Evolutionary conservation across 208 protist genomes (phyloP).

Genomic region (Naegleria gruberi): DNA sequence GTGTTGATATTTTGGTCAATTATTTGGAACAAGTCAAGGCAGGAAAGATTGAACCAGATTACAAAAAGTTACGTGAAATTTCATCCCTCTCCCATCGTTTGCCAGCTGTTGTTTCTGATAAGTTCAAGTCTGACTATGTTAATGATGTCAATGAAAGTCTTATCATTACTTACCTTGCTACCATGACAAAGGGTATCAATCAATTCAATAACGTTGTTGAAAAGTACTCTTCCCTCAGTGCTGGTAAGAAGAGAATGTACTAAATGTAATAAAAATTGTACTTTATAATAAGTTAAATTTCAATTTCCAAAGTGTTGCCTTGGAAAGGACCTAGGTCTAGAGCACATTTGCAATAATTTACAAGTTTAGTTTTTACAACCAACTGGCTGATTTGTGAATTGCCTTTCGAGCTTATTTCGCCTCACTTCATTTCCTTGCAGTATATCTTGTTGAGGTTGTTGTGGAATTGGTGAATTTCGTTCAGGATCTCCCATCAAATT

Average conservation of each 20-base stretch:
- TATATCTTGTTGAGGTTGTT: neutral
- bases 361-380: neutral
- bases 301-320: too few relatives aligned
- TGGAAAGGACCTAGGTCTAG: too few relatives aligned
- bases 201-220: constrained; percentile 19
- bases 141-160: constrained; percentile 29
- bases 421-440: neutral
- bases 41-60: constrained; percentile 25
- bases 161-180: constrained; percentile 31
- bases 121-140: constrained; percentile 24
- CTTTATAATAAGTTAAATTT: too few relatives aligned
- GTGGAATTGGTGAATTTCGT: neutral
- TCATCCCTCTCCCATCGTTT: constrained; percentile 23
- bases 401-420: neutral
- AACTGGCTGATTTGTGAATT: neutral
- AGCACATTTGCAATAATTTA: too few relatives aligned
- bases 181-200: constrained; percentile 13
- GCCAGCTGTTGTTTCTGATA: constrained; percentile 13
- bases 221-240: neutral
- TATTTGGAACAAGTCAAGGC: constrained; percentile 41
- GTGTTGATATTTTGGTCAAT: constrained; percentile 34
- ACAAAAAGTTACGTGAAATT: constrained; percentile 27
- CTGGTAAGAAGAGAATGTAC: neutral
- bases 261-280: neutral
- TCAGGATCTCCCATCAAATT: neutral